Evolutionary conservation across 495 filamentous ascomycete genomes (phyloP).

Genomic region (Corynascus novoguineensis): DNA sequence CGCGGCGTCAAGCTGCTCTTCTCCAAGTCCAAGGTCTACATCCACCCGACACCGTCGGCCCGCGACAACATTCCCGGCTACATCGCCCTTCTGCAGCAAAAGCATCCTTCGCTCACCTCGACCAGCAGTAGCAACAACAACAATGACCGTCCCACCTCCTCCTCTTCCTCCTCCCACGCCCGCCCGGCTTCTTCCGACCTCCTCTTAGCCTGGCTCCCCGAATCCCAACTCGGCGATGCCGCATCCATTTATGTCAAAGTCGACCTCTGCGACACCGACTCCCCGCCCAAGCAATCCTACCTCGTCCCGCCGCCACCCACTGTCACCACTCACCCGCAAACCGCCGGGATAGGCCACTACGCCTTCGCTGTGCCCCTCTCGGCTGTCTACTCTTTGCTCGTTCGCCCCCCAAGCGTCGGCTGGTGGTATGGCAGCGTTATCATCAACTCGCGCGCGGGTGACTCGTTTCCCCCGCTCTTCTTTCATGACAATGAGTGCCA

Average conservation of each 20-base stretch:
- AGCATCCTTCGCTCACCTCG: slow-evolving; percentile 40
- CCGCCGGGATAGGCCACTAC: slow-evolving; percentile 64
- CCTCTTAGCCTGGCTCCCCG: slow-evolving; percentile 88
- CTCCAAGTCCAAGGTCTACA: slow-evolving; percentile 97
- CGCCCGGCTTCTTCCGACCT: slow-evolving; percentile 56
- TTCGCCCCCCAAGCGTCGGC: slow-evolving; percentile 86
- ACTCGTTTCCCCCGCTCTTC: slow-evolving; percentile 91
- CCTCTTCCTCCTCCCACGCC: slow-evolving; percentile 43
- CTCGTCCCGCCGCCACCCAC: slow-evolving; percentile 89
- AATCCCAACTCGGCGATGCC: slow-evolving; percentile 79
- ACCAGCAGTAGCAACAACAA: background rate
- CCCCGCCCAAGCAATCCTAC: slow-evolving; percentile 77
- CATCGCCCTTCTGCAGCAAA: slow-evolving; percentile 90
- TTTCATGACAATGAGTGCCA: slow-evolving; percentile 97
- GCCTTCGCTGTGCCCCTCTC: slow-evolving; percentile 88
- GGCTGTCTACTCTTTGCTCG: slow-evolving; percentile 82
- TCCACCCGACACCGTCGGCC: slow-evolving; percentile 89
- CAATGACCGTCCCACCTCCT: slow-evolving; percentile 44
- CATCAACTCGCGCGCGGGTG: slow-evolving; percentile 82
- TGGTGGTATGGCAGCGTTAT: slow-evolving; percentile 98
- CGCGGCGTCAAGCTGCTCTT: slow-evolving; percentile 92
- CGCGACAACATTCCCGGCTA: slow-evolving; percentile 98
- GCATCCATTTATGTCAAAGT: slow-evolving; percentile 91
- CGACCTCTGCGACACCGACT: slow-evolving; percentile 73
- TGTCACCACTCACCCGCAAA: slow-evolving; percentile 61